Percentiles rank a stretch among this genome's conserved stretches.
These are phyloP conservation scores for Luffa aegyptiaca DNA, from an alignment of 306 rosid genomes.

Conservation along the genomic window DNA sequence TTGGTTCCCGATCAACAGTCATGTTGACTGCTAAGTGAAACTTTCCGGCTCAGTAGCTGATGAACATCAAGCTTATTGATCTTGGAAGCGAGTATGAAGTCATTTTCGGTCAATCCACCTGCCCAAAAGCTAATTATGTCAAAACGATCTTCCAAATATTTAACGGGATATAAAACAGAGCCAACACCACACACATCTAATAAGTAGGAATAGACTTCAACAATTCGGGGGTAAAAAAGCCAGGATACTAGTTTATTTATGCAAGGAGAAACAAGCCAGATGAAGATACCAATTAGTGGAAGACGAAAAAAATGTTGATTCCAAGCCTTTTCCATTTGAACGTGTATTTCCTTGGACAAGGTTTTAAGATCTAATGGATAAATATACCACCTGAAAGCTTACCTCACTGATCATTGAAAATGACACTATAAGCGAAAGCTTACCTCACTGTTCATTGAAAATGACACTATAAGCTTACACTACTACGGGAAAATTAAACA, in stretches of 20 bases:
- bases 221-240: not conserved
- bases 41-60: conserved; percentile 41
- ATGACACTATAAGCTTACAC: not conserved
- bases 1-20: conserved; percentile 3
- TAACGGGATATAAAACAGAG: not conserved
- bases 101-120: conserved; percentile 90
- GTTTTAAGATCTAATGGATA: not conserved
- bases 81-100: conserved; percentile 88
- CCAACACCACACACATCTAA: not conserved
- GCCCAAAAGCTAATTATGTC: conserved; percentile 14
- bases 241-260: not conserved
- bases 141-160: not conserved
- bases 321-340: not conserved
- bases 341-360: not conserved
- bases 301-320: not conserved
- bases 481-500: not conserved
- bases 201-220: not conserved
- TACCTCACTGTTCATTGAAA: not conserved
- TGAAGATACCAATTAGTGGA: not conserved
- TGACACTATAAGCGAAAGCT: not conserved
- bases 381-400: not conserved
- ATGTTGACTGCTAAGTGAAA: conserved; percentile 12
- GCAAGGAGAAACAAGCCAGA: not conserved
- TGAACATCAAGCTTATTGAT: conserved; percentile 44
- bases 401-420: not conserved